phyloP scores from a whole-genome alignment of 2,329 filamentous ascomycete species.

The Proliferodiscus dingleyae region DNA sequence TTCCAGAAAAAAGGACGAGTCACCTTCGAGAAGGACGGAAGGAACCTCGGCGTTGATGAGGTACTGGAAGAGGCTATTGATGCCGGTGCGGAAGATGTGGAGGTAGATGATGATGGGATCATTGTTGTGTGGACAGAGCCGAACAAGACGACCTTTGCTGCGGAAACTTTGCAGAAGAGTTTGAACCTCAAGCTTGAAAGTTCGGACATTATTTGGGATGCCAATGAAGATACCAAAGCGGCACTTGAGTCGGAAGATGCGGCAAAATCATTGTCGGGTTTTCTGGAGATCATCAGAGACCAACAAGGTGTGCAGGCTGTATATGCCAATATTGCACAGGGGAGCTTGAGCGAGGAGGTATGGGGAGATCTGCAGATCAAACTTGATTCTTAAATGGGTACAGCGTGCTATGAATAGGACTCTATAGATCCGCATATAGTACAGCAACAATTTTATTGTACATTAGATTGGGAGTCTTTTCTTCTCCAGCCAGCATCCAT shows the following conservation, averaged over 20 bases:
- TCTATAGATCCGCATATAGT: too few species aligned
- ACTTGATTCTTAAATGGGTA: constrained; percentile 38
- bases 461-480: constrained; percentile 9
- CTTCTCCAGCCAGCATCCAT: neutral
- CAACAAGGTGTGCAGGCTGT: constrained; percentile 71
- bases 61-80: constrained; percentile 79
- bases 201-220: constrained; percentile 78
- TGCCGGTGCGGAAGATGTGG: constrained; percentile 71
- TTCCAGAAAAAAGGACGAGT: constrained; percentile 78
- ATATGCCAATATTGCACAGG: constrained; percentile 63
- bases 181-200: constrained; percentile 64
- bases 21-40: constrained; percentile 57
- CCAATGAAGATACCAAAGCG: constrained; percentile 74
- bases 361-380: constrained; percentile 49
- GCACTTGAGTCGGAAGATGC: constrained; percentile 53
- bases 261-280: constrained; percentile 51
- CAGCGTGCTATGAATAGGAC: too few species aligned
- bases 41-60: constrained; percentile 53
- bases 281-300: constrained; percentile 59
- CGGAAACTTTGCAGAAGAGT: constrained; percentile 56
- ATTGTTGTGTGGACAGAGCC: constrained; percentile 69
- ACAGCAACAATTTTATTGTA: constrained; percentile 14
- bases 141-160: constrained; percentile 57
- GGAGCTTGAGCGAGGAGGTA: constrained; percentile 45
- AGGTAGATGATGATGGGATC: constrained; percentile 61